Percentiles rank a stretch among this genome's conserved stretches.
These are phyloP conservation scores for Plantago elongata DNA, from an alignment of 257 asterid species.

Conservation along the genomic window DNA sequence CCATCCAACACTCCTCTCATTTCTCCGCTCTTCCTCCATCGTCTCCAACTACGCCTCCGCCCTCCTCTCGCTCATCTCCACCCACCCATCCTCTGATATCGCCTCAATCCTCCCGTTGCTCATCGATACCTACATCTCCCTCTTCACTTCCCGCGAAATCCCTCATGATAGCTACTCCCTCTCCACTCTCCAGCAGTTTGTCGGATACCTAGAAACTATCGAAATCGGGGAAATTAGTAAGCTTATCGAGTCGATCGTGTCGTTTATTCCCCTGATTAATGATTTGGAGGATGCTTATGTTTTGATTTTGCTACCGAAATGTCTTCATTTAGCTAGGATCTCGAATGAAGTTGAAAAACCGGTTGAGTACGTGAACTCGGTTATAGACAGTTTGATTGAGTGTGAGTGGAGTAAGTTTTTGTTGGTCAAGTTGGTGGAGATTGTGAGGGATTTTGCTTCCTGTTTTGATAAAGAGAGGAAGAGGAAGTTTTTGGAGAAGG, in stretches of 20 bases:
- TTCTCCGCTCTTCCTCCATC: slow-evolving; percentile 44
- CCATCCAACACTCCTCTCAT: slow-evolving; percentile 50
- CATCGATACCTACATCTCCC: slow-evolving; percentile 46
- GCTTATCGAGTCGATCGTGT: slow-evolving; percentile 32
- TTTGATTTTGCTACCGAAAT: slow-evolving; percentile 53
- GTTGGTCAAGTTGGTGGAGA: slow-evolving; percentile 68
- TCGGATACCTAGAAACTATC: slow-evolving; percentile 43
- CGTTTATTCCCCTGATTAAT: slow-evolving; percentile 39
- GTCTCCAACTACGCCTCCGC: slow-evolving; percentile 61
- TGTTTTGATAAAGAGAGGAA: slow-evolving; percentile 49
- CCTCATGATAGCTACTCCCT: slow-evolving; percentile 58
- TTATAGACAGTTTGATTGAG: slow-evolving; percentile 37
- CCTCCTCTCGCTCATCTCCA: slow-evolving; percentile 49
- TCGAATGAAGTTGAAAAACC: slow-evolving; percentile 55
- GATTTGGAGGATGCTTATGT: slow-evolving; percentile 59
- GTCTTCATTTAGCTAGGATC: slow-evolving; percentile 46
- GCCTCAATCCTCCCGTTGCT: slow-evolving; percentile 49
- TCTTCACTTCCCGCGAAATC: slow-evolving; percentile 48
- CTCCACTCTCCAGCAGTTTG: slow-evolving; percentile 53
- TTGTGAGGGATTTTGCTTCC: slow-evolving; percentile 42
- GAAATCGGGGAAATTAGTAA: slow-evolving; percentile 33
- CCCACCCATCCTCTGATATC: slow-evolving; percentile 46
- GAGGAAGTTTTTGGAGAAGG: slow-evolving; percentile 53
- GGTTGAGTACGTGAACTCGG: slow-evolving; percentile 41
- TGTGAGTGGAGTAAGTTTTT: slow-evolving; percentile 61